phyloP scores from a whole-genome alignment of 2,329 filamentous ascomycete species.

The Plenodomus biglobosus region DNA sequence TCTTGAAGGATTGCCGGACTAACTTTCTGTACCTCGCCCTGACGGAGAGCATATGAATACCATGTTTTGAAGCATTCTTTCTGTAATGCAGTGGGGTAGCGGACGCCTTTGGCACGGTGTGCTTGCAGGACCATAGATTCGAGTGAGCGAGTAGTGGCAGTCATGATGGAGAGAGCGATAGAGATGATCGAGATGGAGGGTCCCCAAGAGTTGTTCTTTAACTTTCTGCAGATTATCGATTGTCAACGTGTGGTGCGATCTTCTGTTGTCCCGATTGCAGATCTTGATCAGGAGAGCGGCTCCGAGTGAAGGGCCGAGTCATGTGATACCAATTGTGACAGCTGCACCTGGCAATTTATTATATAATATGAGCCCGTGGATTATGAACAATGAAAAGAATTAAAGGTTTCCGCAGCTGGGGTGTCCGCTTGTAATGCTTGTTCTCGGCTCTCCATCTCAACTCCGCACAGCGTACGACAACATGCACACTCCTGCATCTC shows the following conservation, averaged over 20 bases:
- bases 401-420: neutral
- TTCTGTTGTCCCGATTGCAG: neutral
- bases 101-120: slow-evolving; percentile 40
- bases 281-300: neutral
- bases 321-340: slow-evolving; percentile 1
- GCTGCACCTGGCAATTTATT: neutral
- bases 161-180: slow-evolving; percentile 16
- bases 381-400: too few species aligned
- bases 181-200: neutral
- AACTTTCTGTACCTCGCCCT: slow-evolving; percentile 26
- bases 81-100: slow-evolving; percentile 32
- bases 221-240: neutral
- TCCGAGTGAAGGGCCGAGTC: slow-evolving; percentile 2
- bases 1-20: slow-evolving; percentile 21
- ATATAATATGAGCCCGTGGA: too few species aligned
- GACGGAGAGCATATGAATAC: slow-evolving; percentile 39
- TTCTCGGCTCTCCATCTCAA: slow-evolving; percentile 12
- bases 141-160: slow-evolving; percentile 32
- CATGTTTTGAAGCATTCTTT: slow-evolving; percentile 43
- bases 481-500: neutral
- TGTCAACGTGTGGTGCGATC: neutral
- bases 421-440: neutral
- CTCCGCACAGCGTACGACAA: slow-evolving; percentile 5
- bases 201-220: neutral
- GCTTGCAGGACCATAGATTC: slow-evolving; percentile 38